Conservation (phyloP, 164 flowering plant genomes). For the Berberis thunbergii region DNA sequence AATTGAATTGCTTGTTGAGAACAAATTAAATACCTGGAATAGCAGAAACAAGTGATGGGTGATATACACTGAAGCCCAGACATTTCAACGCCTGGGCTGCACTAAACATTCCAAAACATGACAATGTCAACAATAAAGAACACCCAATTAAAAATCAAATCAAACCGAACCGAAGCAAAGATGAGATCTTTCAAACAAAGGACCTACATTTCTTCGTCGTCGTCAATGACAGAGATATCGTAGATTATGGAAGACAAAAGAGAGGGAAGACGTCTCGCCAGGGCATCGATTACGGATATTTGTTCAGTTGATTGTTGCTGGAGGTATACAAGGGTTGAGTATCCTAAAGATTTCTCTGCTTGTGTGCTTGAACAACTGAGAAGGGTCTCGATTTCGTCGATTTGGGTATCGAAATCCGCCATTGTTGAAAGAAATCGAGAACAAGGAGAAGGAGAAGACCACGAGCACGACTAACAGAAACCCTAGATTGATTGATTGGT, state of each 20-base stretch:
- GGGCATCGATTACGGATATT: slow-evolving; percentile 22
- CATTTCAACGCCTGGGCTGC: slow-evolving; percentile 71
- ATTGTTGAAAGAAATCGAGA: background rate
- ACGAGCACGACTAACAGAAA: too few species aligned
- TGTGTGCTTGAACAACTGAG: slow-evolving; percentile 24
- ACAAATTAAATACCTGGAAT: slow-evolving; percentile 25
- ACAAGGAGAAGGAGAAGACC: too few species aligned
- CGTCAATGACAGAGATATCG: slow-evolving; percentile 23
- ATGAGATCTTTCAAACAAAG: background rate
- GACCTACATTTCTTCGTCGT: slow-evolving; percentile 63
- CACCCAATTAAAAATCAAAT: background rate
- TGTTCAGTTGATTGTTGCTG: slow-evolving; percentile 35
- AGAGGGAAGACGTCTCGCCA: slow-evolving; percentile 17
- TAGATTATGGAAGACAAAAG: slow-evolving; percentile 24
- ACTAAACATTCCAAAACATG: slow-evolving; percentile 15
- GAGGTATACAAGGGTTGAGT: slow-evolving; percentile 37
- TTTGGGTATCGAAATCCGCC: slow-evolving; percentile 6
- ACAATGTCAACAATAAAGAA: background rate
- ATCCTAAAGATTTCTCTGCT: slow-evolving; percentile 35
- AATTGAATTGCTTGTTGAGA: too few species aligned
- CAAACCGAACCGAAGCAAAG: background rate
- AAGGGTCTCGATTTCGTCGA: slow-evolving; percentile 13
- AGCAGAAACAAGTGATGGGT: slow-evolving; percentile 37
- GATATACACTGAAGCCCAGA: slow-evolving; percentile 70
- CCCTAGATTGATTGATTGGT: too few species aligned